These are phyloP conservation scores for Microthyrium microscopicum DNA, from an alignment of 2,329 filamentous ascomycete genomes.

Conservation along the genomic window DNA sequence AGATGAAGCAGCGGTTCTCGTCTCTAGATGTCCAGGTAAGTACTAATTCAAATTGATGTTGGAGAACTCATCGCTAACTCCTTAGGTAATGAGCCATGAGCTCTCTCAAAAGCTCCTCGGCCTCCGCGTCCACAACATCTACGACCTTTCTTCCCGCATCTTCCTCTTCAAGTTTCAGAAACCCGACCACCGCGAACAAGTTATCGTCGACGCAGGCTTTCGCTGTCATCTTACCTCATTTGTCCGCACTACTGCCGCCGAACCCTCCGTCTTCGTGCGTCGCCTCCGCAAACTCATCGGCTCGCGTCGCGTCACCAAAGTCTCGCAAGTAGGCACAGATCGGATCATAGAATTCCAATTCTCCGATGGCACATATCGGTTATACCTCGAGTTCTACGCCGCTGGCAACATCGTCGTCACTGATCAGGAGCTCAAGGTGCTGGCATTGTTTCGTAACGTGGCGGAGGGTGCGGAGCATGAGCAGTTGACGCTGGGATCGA, in stretches of 20 bases:
- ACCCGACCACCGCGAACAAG: constrained; percentile 72
- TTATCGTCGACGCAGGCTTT: constrained; percentile 89
- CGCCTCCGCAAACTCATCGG: constrained; percentile 77
- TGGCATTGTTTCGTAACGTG: constrained; percentile 67
- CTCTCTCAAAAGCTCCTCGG: constrained; percentile 59
- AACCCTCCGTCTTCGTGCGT: constrained; percentile 72
- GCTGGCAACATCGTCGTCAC: constrained; percentile 90
- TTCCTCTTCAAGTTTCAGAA: constrained; percentile 91
- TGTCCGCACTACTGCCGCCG: constrained; percentile 66
- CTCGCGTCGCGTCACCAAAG: constrained; percentile 63
- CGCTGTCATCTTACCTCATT: constrained; percentile 89
- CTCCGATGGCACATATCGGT: constrained; percentile 71
- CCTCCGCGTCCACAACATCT: constrained; percentile 80
- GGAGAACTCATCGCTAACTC: background rate
- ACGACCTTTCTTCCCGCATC: constrained; percentile 83
- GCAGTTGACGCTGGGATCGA: constrained; percentile 57
- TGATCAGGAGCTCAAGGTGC: constrained; percentile 64
- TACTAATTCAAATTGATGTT: background rate
- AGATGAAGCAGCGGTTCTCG: constrained; percentile 66
- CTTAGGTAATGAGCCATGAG: constrained; percentile 83
- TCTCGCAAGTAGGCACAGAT: constrained; percentile 81
- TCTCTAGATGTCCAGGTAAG: constrained; percentile 58
- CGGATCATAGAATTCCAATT: constrained; percentile 85
- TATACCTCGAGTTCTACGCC: constrained; percentile 93
- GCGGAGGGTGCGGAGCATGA: constrained; percentile 71